Percentiles rank a stretch among this genome's conserved stretches.
phyloP scores from a whole-genome alignment of 164 flowering plant species.

The Tetracentron sinense region DNA sequence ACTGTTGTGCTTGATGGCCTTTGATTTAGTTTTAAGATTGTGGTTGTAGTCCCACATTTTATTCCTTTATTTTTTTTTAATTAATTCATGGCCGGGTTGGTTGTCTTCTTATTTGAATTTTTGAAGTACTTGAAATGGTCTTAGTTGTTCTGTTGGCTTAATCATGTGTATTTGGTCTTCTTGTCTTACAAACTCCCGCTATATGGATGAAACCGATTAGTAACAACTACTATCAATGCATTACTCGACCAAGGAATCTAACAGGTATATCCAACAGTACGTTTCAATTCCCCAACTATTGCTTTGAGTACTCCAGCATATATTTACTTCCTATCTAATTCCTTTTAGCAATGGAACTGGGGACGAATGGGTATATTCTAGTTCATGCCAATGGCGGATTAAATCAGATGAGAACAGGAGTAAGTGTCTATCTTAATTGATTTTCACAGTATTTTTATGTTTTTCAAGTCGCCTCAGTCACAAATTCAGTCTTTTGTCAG shows the following conservation, averaged over 20 bases:
- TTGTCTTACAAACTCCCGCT: slow-evolving; percentile 48
- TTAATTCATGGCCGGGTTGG: background rate
- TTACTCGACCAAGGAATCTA: slow-evolving; percentile 36
- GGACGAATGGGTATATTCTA: slow-evolving; percentile 67
- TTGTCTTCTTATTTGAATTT: background rate
- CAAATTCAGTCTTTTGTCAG: too few species aligned
- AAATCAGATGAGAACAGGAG: slow-evolving; percentile 98
- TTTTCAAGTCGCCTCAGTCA: too few species aligned
- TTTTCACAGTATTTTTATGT: background rate
- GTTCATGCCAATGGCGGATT: slow-evolving; percentile 95
- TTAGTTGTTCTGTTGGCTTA: background rate
- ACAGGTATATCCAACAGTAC: slow-evolving; percentile 44
- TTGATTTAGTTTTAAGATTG: too few species aligned
- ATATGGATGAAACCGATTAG: slow-evolving; percentile 83
- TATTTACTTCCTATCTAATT: background rate
- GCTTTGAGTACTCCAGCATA: background rate
- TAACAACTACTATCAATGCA: slow-evolving; percentile 50
- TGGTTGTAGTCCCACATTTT: too few species aligned
- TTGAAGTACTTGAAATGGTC: background rate
- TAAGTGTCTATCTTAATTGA: slow-evolving; percentile 23
- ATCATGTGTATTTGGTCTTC: background rate
- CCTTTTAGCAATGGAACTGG: slow-evolving; percentile 23
- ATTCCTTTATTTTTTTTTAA: too few species aligned
- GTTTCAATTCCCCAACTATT: background rate
- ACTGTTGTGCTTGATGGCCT: too few species aligned